Base-by-base conservation (phyloP, 805 yeast species). In the Ogataea pini region DNA sequence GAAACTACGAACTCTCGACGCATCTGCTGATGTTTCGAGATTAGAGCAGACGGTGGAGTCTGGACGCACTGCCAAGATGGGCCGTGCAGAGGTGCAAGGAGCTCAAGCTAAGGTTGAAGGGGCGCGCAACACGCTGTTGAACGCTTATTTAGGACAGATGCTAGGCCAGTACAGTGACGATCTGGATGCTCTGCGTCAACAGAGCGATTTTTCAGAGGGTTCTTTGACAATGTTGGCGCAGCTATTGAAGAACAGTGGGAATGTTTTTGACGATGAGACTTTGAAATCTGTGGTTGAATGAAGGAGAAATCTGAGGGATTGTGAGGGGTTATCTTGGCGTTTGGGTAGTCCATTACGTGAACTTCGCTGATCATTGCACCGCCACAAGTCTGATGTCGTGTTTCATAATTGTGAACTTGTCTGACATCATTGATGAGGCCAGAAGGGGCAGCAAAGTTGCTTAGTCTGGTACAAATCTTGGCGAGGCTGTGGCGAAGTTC, bases 111-210 rank as follows among this genome's bases (percentile, higher is more conserved):
- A 60, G 4, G 51, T 71, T 10, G 58, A 64, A 33, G 59, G 62
- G 13, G 67, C 64, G 14, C 63, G 65, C 25, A 63, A 67, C 28
- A 70, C 70, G 42, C 62, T 81, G 42, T 76, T 80, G 49, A 73
- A 72, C 53, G 73, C 76, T 46, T 85, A 74, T 56, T 63, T 85
- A 59, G 71, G 69, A 28, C 57, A 80, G 51, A 76, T 85, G 78
- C 78, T 86, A 40, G 66, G 69, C 14, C 75, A 72, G 32, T 85
- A 82, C 57, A 80, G 83, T 40, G 81, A 80, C 47, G 88, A 83
- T 51, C 70, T 83, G 32, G 83, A 80, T 57, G 71, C 71, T 46
- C 67, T 83, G 51, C 78, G 90, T 61, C 72, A 73, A 46, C 80
- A 82, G 29, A 84, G 83, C 8, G 89, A 85, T 61, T 85, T 85